Evolutionary conservation across 805 yeast species (phyloP).

Genomic region (Saccharomyces eubayanus): DNA sequence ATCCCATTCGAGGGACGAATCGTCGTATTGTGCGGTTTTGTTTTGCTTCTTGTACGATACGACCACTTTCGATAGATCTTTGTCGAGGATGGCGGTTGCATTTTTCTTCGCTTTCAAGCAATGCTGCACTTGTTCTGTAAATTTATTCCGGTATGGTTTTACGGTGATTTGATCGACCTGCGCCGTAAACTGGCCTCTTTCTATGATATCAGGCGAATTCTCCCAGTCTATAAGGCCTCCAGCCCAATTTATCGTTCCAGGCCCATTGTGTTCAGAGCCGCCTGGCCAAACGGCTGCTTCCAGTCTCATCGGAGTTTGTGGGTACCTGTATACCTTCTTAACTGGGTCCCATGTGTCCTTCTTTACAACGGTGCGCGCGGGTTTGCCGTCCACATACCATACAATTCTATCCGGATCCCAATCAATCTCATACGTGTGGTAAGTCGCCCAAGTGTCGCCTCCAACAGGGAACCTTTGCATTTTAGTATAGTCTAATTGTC

Average conservation of each 20-base stretch:
- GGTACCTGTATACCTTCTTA: slow-evolving; percentile 43
- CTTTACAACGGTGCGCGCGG: slow-evolving; percentile 55
- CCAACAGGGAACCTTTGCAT: slow-evolving; percentile 26
- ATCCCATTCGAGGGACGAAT: slow-evolving; percentile 11
- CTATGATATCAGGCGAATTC: slow-evolving; percentile 52
- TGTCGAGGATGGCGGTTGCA: not conserved
- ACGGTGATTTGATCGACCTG: slow-evolving; percentile 49
- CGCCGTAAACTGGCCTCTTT: slow-evolving; percentile 70
- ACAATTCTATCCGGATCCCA: slow-evolving; percentile 66
- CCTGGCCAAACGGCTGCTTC: slow-evolving; percentile 78
- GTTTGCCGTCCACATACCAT: slow-evolving; percentile 66
- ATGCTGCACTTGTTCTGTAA: slow-evolving; percentile 7
- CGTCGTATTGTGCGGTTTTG: slow-evolving; percentile 2
- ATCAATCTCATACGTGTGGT: slow-evolving; percentile 69
- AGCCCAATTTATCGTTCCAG: slow-evolving; percentile 75
- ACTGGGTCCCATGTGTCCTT: slow-evolving; percentile 58
- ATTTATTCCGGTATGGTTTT: slow-evolving; percentile 46
- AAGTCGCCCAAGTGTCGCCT: slow-evolving; percentile 50
- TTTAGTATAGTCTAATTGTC: slow-evolving; percentile 60
- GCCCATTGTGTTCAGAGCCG: slow-evolving; percentile 44
- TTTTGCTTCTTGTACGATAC: slow-evolving; percentile 3
- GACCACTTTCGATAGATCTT: slow-evolving; percentile 4
- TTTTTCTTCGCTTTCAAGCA: slow-evolving; percentile 6
- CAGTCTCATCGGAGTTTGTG: slow-evolving; percentile 69
- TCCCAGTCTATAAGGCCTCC: slow-evolving; percentile 87